Conservation (phyloP, 2,329 filamentous ascomycete genomes). For the Botrytis deweyae region DNA sequence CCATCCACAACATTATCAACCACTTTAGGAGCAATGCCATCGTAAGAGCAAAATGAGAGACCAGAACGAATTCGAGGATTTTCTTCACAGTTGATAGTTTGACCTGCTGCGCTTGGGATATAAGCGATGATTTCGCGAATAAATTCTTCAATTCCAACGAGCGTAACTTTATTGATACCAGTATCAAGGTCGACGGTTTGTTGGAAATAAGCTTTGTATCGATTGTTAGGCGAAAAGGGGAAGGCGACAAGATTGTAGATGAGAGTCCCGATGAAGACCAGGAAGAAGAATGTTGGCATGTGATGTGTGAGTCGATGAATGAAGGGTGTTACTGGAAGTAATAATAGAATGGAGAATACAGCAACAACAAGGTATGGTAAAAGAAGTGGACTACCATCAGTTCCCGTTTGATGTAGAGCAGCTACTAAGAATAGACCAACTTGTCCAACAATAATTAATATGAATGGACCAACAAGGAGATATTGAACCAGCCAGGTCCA, state of each 20-base stretch:
- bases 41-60: constrained; percentile 68
- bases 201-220: constrained; percentile 84
- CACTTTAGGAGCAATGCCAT: constrained; percentile 65
- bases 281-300: constrained; percentile 72
- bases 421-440: constrained; percentile 70
- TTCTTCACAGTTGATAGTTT: constrained; percentile 53
- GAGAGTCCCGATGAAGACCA: constrained; percentile 71
- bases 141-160: constrained; percentile 68
- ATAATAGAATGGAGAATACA: constrained; percentile 64
- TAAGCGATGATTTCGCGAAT: constrained; percentile 64
- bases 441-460: constrained; percentile 74
- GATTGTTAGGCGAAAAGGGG: constrained; percentile 76
- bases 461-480: constrained; percentile 73
- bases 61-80: constrained; percentile 47
- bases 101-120: constrained; percentile 68
- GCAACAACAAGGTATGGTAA: constrained; percentile 71
- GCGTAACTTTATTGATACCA: constrained; percentile 65
- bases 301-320: constrained; percentile 84
- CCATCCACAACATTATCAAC: constrained; percentile 47
- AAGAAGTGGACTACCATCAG: constrained; percentile 75
- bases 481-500: constrained; percentile 92
- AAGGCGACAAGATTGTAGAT: constrained; percentile 86
- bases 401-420: constrained; percentile 74
- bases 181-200: constrained; percentile 77
- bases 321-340: constrained; percentile 79